Conservation (phyloP, 164 flowering plant species). For the Vitis labrusca region DNA sequence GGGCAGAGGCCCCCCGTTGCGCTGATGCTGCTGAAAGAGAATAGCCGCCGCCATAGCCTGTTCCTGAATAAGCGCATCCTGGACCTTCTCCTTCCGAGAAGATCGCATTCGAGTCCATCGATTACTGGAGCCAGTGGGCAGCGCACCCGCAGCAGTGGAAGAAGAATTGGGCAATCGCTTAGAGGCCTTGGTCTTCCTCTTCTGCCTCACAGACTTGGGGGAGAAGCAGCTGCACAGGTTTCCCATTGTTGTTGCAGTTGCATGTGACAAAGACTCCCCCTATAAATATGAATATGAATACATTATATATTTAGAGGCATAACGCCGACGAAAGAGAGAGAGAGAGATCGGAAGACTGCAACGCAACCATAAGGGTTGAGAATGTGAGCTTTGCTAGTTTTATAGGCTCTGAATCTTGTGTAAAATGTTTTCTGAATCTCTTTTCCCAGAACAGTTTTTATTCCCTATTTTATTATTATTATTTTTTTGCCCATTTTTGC, state of each 20-base stretch:
- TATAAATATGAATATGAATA: neutral
- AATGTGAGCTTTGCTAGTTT: neutral
- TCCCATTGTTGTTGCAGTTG: slow-evolving; percentile 40
- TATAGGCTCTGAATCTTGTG: too few relatives aligned
- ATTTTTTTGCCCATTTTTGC: too few relatives aligned
- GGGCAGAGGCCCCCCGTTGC: slow-evolving; percentile 34
- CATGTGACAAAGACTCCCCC: slow-evolving; percentile 7
- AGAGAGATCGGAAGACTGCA: neutral
- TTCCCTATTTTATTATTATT: too few relatives aligned
- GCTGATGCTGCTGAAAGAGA: slow-evolving; percentile 51
- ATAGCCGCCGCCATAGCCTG: slow-evolving; percentile 78
- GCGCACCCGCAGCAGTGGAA: slow-evolving; percentile 2
- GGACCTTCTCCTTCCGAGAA: slow-evolving; percentile 43
- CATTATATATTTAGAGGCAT: neutral
- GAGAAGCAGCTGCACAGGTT: slow-evolving; percentile 54
- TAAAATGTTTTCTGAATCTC: too few relatives aligned
- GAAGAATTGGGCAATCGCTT: slow-evolving; percentile 30
- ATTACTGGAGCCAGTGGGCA: slow-evolving; percentile 29
- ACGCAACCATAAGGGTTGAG: neutral
- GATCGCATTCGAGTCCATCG: slow-evolving; percentile 65
- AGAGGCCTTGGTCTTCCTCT: slow-evolving; percentile 24
- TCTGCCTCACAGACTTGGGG: slow-evolving; percentile 20
- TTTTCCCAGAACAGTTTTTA: too few relatives aligned
- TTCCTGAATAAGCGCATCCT: slow-evolving; percentile 57
- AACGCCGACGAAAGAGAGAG: neutral